Evolutionary conservation across 352 stramenopile species (phyloP).

Genomic region (Phytophthora brassicae): DNA sequence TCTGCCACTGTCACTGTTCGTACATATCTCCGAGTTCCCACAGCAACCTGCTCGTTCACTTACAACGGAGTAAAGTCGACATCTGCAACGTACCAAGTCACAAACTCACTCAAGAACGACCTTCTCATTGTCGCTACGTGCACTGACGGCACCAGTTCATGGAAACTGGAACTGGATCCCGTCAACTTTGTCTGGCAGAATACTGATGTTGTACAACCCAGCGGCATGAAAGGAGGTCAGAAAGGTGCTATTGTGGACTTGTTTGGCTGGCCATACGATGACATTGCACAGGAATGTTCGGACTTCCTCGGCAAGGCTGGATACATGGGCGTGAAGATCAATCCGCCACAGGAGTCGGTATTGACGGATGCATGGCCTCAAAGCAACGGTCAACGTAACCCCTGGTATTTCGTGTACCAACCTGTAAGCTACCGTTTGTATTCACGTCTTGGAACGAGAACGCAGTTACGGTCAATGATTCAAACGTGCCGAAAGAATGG

Average conservation of each 20-base stretch:
- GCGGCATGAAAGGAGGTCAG: constrained; percentile 45
- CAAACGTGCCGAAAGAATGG: constrained; percentile 63
- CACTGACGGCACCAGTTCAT: constrained; percentile 8
- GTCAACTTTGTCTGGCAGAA: constrained; percentile 73
- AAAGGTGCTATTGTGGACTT: constrained; percentile 68
- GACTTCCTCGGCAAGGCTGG: constrained; percentile 64
- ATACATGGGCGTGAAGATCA: constrained; percentile 76
- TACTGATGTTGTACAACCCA: constrained; percentile 32
- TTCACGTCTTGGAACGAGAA: constrained; percentile 53
- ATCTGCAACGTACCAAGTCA: constrained; percentile 23
- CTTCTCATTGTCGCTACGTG: constrained; percentile 41
- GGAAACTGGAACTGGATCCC: constrained; percentile 47
- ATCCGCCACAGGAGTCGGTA: constrained; percentile 59
- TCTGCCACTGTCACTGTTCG: constrained; percentile 46
- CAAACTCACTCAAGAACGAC: constrained; percentile 25
- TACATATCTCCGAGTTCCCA: constrained; percentile 31
- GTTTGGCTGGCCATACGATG: constrained; percentile 67
- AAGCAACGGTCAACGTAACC: constrained; percentile 50
- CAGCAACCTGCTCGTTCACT: constrained; percentile 35
- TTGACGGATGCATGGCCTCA: constrained; percentile 44
- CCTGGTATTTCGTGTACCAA: constrained; percentile 74
- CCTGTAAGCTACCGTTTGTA: constrained; percentile 65
- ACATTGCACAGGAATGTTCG: constrained; percentile 62
- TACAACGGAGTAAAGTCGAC: constrained; percentile 39
- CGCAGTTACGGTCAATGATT: constrained; percentile 61